A percentile compares a stretch with the other conserved stretches of the same genome.
Evolutionary conservation across 208 protist genomes (phyloP).

Genomic region (Trypanosoma boissoni): DNA sequence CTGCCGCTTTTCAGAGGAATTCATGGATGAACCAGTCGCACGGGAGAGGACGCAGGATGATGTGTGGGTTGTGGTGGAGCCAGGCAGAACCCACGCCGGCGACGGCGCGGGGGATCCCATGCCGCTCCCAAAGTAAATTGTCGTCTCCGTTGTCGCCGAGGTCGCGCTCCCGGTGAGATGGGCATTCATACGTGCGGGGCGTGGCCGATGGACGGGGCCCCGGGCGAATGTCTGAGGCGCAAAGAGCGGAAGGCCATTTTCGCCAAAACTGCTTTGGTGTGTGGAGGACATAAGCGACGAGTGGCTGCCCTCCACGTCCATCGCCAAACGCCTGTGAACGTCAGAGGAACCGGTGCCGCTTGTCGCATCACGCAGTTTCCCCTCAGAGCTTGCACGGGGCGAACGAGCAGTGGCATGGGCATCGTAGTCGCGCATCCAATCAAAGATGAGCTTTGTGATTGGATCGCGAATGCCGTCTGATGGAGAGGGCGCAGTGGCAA

Average conservation of each 20-base stretch:
- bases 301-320: constrained; percentile 13
- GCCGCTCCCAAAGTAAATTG: constrained; percentile 4
- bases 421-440: constrained; percentile 66
- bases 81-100: neutral
- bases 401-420: constrained; percentile 12
- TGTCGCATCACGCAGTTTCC: constrained; percentile 13
- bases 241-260: constrained; percentile 36
- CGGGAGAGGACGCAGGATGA: too few species aligned
- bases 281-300: constrained; percentile 46
- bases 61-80: neutral
- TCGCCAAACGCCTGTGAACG: constrained; percentile 14
- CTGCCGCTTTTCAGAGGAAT: too few species aligned
- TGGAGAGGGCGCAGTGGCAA: constrained; percentile 2
- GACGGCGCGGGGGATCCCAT: constrained; percentile 7
- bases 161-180: constrained; percentile 10
- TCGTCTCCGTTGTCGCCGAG: constrained; percentile 22
- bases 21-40: too few species aligned
- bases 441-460: constrained; percentile 69
- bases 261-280: constrained; percentile 39
- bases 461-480: constrained; percentile 44
- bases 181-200: constrained; percentile 3
- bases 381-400: constrained; percentile 11
- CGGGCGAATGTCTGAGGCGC: constrained; percentile 15
- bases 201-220: too few species aligned
- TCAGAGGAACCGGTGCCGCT: neutral